Evolutionary conservation across 2,329 filamentous ascomycete genomes (phyloP), one percentile per base, ranked within the genome.

Genomic region (Kalmusia sp.): DNA sequence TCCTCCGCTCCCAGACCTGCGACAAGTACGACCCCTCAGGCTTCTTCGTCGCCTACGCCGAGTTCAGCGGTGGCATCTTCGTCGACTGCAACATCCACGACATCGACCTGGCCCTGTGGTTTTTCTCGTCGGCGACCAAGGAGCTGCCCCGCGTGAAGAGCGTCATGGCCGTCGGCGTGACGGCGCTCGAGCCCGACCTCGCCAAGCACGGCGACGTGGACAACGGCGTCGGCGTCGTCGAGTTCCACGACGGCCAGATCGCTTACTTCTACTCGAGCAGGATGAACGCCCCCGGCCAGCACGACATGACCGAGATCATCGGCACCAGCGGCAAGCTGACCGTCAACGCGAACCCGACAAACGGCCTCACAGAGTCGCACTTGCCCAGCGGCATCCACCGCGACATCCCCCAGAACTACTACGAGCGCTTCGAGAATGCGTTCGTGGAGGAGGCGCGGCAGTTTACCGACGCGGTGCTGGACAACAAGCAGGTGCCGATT

Each of bases 41-140:
- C 39, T 89, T 88, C 79, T 90, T 89, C 69, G 85, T 90, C 49
- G 78, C 81, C 19, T 90, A 89, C 71, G 85, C 87, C 11, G 77
- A 85, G 61, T 86, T 83, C 73, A 83, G 78, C 1, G 87, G 87
- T 28, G 87, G 87, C 19, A 88, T 89, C 67, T 90, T 90, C 62
- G 87, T 89, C 52, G 87, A 90, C 76, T 87, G 84, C 75, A 85
- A 83, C 46, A 85, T 90, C 64, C 87, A 90, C 76, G 87, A 90
- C 62, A 89, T 90, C 61, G 85, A 87, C 57, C 79, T 88, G 2
- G 79, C 84, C 0, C 75, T 87, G 2, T 88, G 85, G 84, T 87
- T 84, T 76, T 86, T 87, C 64, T 59, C 54, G 34, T 59, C 64
- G 43, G 59, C 61, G n/a, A 53, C 50, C 51, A 59, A 55, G 38